Evolutionary conservation across 176 grass and related monocot genomes (phyloP).

Genomic region (Leersia perrieri): DNA sequence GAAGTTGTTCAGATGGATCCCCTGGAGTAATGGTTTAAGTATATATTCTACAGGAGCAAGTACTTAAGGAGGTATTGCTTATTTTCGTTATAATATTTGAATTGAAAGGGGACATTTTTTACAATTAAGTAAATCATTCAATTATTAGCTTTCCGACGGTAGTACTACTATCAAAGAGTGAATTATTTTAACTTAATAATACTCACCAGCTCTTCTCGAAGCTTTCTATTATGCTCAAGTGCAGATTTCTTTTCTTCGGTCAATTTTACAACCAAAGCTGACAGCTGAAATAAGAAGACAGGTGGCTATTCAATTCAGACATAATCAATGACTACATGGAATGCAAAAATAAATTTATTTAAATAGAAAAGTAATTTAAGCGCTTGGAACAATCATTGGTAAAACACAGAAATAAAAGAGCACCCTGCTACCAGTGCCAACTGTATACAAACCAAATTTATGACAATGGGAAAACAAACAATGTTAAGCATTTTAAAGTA

Average conservation of each 20-base stretch:
- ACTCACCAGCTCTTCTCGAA: constrained; percentile 55
- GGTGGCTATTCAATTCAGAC: constrained; percentile 18
- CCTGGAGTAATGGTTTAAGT: neutral
- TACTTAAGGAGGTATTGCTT: neutral
- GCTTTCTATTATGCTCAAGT: constrained; percentile 51
- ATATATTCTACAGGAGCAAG: neutral
- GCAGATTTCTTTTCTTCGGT: constrained; percentile 51
- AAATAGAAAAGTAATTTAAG: neutral
- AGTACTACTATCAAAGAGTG: neutral
- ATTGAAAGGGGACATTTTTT: neutral
- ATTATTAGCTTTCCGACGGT: neutral
- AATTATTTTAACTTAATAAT: constrained; percentile 23
- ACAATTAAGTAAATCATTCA: neutral
- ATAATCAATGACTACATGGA: neutral
- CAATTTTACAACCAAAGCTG: constrained; percentile 41
- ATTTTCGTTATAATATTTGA: neutral
- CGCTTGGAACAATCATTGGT: constrained; percentile 1
- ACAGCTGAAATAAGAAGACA: constrained; percentile 31
- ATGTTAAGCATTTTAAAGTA: neutral
- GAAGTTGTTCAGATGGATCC: neutral
- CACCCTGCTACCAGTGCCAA: neutral
- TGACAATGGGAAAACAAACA: neutral
- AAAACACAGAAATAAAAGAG: constrained; percentile 3
- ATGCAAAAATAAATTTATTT: neutral
- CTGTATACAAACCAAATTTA: neutral